Conservation (phyloP, 371 early-diverging fungal genomes). For the Syncephalastrum monosporum region DNA sequence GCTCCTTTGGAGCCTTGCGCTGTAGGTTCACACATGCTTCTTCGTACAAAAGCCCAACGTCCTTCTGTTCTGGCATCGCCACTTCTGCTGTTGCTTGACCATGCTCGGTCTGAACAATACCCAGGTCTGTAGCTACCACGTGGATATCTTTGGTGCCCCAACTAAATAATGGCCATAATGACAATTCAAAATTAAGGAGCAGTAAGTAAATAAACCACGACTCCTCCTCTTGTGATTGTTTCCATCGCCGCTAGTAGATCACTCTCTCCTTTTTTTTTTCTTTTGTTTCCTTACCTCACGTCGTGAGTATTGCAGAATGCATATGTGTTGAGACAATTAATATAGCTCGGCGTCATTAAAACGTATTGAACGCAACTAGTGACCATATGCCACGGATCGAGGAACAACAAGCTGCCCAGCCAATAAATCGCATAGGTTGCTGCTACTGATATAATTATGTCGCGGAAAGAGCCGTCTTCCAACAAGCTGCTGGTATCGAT, state of each 20-base stretch:
- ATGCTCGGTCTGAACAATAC: conserved; percentile 47
- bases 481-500: conserved; percentile 21
- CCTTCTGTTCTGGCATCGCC: conserved; percentile 61
- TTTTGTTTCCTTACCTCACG: conserved; percentile 52
- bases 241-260: background rate
- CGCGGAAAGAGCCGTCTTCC: conserved; percentile 64
- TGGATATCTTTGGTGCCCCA: conserved; percentile 96
- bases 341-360: conserved; percentile 76
- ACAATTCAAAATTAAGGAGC: conserved; percentile 4
- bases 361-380: conserved; percentile 87
- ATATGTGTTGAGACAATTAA: conserved; percentile 91
- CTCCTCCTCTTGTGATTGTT: background rate
- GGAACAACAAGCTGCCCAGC: conserved; percentile 67
- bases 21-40: conserved; percentile 54
- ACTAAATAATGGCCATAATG: conserved; percentile 8
- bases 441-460: conserved; percentile 78
- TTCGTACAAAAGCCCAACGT: conserved; percentile 70
- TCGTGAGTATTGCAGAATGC: conserved; percentile 94
- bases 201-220: background rate
- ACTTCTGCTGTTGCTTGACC: conserved; percentile 47
- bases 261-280: background rate
- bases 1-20: conserved; percentile 22
- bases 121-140: conserved; percentile 40
- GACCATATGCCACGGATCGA: conserved; percentile 96
- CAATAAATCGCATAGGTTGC: conserved; percentile 87